Evolutionary conservation across 345 rosid genomes (phyloP), one percentile per base, ranked within the genome.

Genomic region (Streptanthus diversifolius): DNA sequence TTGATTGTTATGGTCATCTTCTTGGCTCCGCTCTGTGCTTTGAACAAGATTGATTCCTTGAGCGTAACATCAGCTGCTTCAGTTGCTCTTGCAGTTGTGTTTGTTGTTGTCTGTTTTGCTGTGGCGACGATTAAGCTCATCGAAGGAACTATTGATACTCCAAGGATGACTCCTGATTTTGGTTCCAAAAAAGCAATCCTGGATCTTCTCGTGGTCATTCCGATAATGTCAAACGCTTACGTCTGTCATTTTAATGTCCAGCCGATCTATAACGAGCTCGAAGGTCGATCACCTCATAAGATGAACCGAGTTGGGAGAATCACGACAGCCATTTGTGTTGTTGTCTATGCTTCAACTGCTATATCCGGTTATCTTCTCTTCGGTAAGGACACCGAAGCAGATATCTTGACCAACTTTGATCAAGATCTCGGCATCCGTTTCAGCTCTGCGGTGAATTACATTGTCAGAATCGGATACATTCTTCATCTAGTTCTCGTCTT

Each of bases 151-250:
- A 85, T 85, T 1, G 85, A 90, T 21, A 70, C 88, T 63, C 99
- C 96, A 0, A 85, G 92, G 82, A 69, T 90, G 88, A 45, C 65
- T 71, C 98, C 97, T 0, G 93, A 91, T 84, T 83, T 95, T 43
- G 79, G 89, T 10, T 95, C 98, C 1, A 77, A 80, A 57, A 69
- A 15, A n/a, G 86, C 98, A 0, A 85, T 91, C 30, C 29, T 87
- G 85, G 98, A 95, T 83, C 80, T 95, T 54, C 89, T 95, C 13
- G 98, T 95, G 66, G 99, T 95, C 66, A 90, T 95, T 59, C 99
- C 99, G 0, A 85, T 95, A 5, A 91, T 95, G 96, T 70, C 96
- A 0, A 91, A 90, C 53, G 99, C 99, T 35, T 95, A 86, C 36
- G 90, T 95, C 25, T 91, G 96, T 57, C 99, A 95, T 71, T 95